Evolutionary conservation across 2,329 filamentous ascomycete species (phyloP), one percentile per base, ranked within the genome.

Genomic region (Knufia petricola): DNA sequence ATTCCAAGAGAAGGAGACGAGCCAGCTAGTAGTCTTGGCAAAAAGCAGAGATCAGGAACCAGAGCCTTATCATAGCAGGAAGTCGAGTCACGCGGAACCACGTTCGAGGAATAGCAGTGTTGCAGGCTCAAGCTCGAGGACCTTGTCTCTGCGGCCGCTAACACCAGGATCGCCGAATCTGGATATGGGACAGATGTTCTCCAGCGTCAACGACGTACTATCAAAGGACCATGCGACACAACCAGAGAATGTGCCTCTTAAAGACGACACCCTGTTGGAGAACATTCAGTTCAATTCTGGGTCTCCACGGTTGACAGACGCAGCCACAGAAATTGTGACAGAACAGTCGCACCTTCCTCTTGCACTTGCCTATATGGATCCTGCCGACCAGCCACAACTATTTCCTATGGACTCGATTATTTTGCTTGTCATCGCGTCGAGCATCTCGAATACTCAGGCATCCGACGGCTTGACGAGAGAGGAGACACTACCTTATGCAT

Each of bases 191-290:
- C 34, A 39, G 17, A 20, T 31, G n/a, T 24, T 49, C 46, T 19
- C 31, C 15, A 20, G 24, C 21, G 9, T n/a, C 17, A 12, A 46
- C 50, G 50, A 58, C 38, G 55, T 24, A 30, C 13, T 47, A 38
- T n/a, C 53, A 34, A 8, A 32, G 41, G 26, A 31, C 34, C 20
- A 34, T 21, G 36, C 50, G 3, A 66, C 67, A 2, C 69, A 66
- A 37, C 87, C 88, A 0, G 77, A 83, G 57, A 82, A 83, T 2
- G 64, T 96, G 12, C 77, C 84, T 30, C 70, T 96, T 2, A 94
- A 96, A 61, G 86, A 98, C 59, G 92, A 98, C 62, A 96, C 92
- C 0, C 74, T 98, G 0, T 73, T 96, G 1, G 92, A 98, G 63
- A 78, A 81, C 2, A 90, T 98, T 32, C 76, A 84, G 0, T 98